Percentiles rank a stretch among this genome's conserved stretches.
These are phyloP conservation scores for Tetracladium setigerum DNA, from an alignment of 495 filamentous ascomycete species.

Conservation along the genomic window DNA sequence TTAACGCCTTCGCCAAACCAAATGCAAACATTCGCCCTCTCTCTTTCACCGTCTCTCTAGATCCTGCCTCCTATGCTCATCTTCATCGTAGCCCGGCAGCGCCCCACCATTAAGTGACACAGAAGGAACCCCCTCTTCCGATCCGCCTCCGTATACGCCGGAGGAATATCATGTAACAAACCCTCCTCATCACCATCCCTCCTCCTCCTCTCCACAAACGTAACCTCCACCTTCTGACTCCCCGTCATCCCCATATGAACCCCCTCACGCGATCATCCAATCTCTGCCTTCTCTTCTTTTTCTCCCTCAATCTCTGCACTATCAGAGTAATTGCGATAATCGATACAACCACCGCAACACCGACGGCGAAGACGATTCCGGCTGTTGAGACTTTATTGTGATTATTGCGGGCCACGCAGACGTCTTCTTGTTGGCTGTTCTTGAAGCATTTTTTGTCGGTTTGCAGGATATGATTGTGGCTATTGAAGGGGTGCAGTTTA, in stretches of 20 bases:
- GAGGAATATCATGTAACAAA: constrained; percentile 52
- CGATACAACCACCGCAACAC: constrained; percentile 22
- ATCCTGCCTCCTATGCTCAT: too few relatives aligned
- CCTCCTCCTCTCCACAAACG: too few relatives aligned
- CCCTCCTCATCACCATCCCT: constrained; percentile 40
- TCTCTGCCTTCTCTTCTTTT: too few relatives aligned
- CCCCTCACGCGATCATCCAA: too few relatives aligned
- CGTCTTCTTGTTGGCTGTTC: constrained; percentile 23
- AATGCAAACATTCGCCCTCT: too few relatives aligned
- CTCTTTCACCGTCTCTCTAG: too few relatives aligned
- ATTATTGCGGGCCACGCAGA: constrained; percentile 37
- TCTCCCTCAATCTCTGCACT: too few relatives aligned
- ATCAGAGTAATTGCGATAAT: constrained; percentile 25
- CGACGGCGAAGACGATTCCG: constrained; percentile 31
- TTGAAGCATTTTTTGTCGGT: constrained; percentile 34
- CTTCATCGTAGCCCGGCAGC: neutral
- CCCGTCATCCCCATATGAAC: too few relatives aligned
- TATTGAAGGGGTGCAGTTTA: constrained; percentile 30
- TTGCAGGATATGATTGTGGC: constrained; percentile 30
- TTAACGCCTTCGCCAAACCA: too few relatives aligned
- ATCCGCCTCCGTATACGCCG: constrained; percentile 57
- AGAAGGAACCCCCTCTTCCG: constrained; percentile 46
- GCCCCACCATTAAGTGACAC: constrained; percentile 35
- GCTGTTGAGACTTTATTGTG: constrained; percentile 28
- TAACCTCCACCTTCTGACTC: too few relatives aligned